phyloP scores from a whole-genome alignment of 306 rosid genomes.

The Albizia julibrissin region DNA sequence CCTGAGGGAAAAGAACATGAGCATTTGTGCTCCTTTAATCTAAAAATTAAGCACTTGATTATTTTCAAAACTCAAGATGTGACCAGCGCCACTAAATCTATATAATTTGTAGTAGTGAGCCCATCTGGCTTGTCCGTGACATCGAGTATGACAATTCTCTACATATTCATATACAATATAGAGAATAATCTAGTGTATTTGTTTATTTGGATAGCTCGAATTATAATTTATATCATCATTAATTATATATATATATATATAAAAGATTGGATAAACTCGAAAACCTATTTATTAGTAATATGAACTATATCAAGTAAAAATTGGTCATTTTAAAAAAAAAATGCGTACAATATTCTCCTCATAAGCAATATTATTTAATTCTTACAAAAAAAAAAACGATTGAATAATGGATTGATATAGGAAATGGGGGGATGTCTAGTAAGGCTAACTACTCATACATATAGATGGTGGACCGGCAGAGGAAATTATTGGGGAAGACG shows the following conservation, averaged over 20 bases:
- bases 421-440: not conserved
- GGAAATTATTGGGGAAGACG: not conserved
- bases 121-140: not conserved
- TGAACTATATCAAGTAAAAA: not conserved
- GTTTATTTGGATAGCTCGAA: not conserved
- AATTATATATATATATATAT: too few relatives aligned
- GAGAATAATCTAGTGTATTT: not conserved
- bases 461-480: not conserved
- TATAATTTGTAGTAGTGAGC: too few relatives aligned
- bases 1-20: too few relatives aligned
- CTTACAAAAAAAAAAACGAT: too few relatives aligned
- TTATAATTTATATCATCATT: too few relatives aligned
- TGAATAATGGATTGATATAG: not conserved
- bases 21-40: too few relatives aligned
- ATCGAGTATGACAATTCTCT: not conserved
- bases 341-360: too few relatives aligned
- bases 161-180: not conserved
- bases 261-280: too few relatives aligned
- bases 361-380: too few relatives aligned
- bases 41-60: not conserved
- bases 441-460: not conserved
- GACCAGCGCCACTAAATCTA: too few relatives aligned
- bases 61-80: too few relatives aligned
- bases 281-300: not conserved
- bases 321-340: not conserved